These are phyloP conservation scores for Penicillium nordicum DNA, from an alignment of 2,329 filamentous ascomycete species.

Conservation along the genomic window DNA sequence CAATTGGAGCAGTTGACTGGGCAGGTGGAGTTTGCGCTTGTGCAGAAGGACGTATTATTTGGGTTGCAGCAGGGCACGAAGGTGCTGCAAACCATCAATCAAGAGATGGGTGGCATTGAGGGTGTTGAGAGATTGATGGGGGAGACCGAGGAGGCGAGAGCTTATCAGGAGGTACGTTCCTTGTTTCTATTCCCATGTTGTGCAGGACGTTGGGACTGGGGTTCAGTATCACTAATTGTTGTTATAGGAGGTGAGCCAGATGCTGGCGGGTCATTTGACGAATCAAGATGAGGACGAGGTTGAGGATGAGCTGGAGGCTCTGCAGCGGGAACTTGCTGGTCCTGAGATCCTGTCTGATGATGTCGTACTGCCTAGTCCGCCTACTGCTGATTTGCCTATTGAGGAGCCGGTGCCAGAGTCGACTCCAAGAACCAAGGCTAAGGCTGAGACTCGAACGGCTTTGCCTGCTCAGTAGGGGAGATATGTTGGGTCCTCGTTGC, in stretches of 20 bases:
- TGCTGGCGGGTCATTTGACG: slow-evolving; percentile 82
- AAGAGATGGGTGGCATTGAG: slow-evolving; percentile 93
- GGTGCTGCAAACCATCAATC: slow-evolving; percentile 86
- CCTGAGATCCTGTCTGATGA: slow-evolving; percentile 37
- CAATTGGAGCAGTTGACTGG: slow-evolving; percentile 85
- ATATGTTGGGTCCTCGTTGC: background rate
- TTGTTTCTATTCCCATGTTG: background rate
- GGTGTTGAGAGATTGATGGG: slow-evolving; percentile 93
- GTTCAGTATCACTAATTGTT: slow-evolving; percentile 7
- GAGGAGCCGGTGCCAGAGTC: slow-evolving; percentile 28
- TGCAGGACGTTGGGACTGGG: background rate
- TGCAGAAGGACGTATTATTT: slow-evolving; percentile 94
- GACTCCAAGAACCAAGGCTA: slow-evolving; percentile 27
- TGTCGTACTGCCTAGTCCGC: slow-evolving; percentile 32
- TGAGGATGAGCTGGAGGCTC: slow-evolving; percentile 83
- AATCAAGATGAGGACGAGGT: slow-evolving; percentile 97
- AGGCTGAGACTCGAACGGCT: slow-evolving; percentile 25
- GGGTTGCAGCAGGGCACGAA: slow-evolving; percentile 87
- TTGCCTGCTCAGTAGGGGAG: slow-evolving; percentile 23
- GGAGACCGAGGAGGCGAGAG: slow-evolving; percentile 82
- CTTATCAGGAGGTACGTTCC: slow-evolving; percentile 74
- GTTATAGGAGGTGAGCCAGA: slow-evolving; percentile 81
- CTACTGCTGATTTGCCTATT: slow-evolving; percentile 2
- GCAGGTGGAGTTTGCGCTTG: slow-evolving; percentile 90
- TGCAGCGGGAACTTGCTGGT: slow-evolving; percentile 62